Base-by-base conservation (phyloP, 805 yeast genomes). In the Teunomyces cretensis region DNA sequence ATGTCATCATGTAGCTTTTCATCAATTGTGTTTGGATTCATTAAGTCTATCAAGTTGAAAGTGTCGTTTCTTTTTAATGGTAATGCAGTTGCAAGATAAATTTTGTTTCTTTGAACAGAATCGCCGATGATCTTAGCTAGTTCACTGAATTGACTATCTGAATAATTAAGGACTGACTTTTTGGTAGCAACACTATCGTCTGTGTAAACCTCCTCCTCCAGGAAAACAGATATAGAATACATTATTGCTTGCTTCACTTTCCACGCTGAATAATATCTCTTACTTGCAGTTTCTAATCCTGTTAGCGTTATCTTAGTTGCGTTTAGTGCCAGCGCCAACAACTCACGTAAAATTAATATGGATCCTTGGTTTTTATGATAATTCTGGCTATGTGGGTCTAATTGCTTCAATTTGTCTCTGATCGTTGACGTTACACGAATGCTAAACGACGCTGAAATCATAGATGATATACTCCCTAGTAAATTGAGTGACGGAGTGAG, bases 231-330 rank as follows among this genome's bases (percentile, higher is more conserved):
- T 2, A 31, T 31, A 14, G 37, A 33, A n/a, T 19, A 33, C 14
- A 33, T 16, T 17, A 33, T 9, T 19, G 47, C 38, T 15, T 49
- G 46, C 11, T 47, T 38, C 9, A 42, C 22, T 17, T 42, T 46
- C 52, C 52, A 49, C 6, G 52, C 42, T 11, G 39, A 43, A 28
- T 27, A 35, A 38, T 43, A 49, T 27, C 49, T 33, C n/a, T 30
- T 12, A 9, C 45, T 43, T 17, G 19, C 32, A n/a, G 22, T 8
- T 13, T 31, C 27, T 22, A 49, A n/a, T 8, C 19, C 32, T 3
- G 37, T 30, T 11, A 46, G 28, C 2, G 19, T 32, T 11, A 38
- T 30, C 12, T 37, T 30, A 9, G 45, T 19, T 13, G 30, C 30
- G 2, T 15, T 27, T 16, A 33, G 9, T 6, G 39, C 11, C 12